A percentile compares a stretch with the other conserved stretches of the same genome.
Conservation (phyloP, 352 stramenopile genomes). For the Phytopythium vexans region DNA sequence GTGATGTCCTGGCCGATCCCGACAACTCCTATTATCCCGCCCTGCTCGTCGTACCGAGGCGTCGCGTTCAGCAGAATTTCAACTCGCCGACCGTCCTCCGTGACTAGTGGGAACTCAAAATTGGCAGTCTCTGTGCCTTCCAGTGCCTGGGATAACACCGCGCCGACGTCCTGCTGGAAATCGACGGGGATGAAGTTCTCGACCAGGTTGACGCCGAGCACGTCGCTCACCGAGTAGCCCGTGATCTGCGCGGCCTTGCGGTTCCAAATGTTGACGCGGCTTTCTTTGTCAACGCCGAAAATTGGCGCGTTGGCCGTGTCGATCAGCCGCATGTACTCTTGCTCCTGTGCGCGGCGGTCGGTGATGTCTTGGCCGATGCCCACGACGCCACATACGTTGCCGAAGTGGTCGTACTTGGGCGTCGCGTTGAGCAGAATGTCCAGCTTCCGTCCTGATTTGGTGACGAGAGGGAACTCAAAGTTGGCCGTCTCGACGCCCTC, state of each 20-base stretch:
- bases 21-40: conserved; percentile 48
- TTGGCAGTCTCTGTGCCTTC: conserved; percentile 51
- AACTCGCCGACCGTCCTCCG: conserved; percentile 48
- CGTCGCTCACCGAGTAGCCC: conserved; percentile 79
- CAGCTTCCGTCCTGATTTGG: conserved; percentile 37
- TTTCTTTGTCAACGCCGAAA: conserved; percentile 64
- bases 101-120: conserved; percentile 57
- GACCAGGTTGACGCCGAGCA: conserved; percentile 77
- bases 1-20: conserved; percentile 63
- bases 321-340: conserved; percentile 61
- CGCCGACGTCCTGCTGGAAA: conserved; percentile 33
- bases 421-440: conserved; percentile 63
- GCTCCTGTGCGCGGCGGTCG: conserved; percentile 79
- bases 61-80: conserved; percentile 54
- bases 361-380: conserved; percentile 80
- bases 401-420: conserved; percentile 58
- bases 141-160: conserved; percentile 49
- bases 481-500: conserved; percentile 41
- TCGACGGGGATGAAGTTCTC: conserved; percentile 67
- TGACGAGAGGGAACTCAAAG: conserved; percentile 53
- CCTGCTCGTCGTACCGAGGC: conserved; percentile 42
- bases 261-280: conserved; percentile 67
- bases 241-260: conserved; percentile 73
- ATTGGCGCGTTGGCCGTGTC: conserved; percentile 28
- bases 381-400: conserved; percentile 60